Evolutionary conservation across 192 early-diverging fungal species (phyloP).

Genomic region (Diversispora eburnea): DNA sequence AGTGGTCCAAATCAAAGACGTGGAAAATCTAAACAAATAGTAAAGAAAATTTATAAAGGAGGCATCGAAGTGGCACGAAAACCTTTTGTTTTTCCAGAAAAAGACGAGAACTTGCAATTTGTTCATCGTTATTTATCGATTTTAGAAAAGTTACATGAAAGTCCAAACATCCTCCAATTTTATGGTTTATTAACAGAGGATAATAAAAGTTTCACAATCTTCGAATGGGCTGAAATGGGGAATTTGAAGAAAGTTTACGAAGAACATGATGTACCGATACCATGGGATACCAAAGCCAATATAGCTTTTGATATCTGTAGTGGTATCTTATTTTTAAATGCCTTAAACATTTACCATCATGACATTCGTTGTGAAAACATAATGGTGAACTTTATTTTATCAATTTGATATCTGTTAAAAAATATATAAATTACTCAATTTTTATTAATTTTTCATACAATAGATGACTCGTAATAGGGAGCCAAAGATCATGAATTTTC

Average conservation of each 20-base stretch:
- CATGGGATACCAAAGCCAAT: background rate
- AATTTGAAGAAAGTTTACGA: constrained; percentile 9
- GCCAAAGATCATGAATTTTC: background rate
- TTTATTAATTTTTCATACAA: background rate
- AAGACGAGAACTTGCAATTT: no score
- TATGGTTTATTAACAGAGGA: background rate
- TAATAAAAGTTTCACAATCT: background rate
- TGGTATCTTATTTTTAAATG: constrained; percentile 9
- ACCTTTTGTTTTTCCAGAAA: background rate
- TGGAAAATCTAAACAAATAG: no score
- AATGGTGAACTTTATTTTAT: constrained; percentile 1
- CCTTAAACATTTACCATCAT: background rate
- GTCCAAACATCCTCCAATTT: background rate
- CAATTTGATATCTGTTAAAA: background rate
- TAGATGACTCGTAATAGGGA: background rate
- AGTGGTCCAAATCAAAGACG: no score
- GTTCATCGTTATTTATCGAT: background rate
- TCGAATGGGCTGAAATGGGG: constrained; percentile 10
- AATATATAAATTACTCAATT: background rate
- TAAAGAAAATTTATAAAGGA: background rate
- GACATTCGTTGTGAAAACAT: constrained; percentile 12
- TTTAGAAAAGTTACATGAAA: background rate
- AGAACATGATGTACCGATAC: background rate
- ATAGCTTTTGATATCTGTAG: background rate
- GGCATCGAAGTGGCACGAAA: background rate